These are phyloP conservation scores for Lactarius sp. DNA, from an alignment of 768 basidiomycete genomes.

Conservation along the genomic window DNA sequence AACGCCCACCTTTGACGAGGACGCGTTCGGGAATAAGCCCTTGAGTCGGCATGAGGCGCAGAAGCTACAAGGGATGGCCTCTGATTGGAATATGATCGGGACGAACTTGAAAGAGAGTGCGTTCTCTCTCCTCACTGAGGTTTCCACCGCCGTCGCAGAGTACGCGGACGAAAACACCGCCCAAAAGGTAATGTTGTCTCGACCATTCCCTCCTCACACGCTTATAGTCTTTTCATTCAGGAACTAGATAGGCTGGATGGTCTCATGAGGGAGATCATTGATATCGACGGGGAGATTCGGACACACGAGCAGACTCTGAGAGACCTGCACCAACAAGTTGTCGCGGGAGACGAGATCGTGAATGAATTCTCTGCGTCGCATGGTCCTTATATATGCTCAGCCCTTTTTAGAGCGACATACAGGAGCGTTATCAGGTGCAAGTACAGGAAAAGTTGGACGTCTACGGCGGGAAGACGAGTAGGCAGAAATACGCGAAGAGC, in stretches of 20 bases:
- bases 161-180: constrained; percentile 49
- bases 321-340: constrained; percentile 52
- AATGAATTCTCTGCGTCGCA: constrained; percentile 33
- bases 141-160: constrained; percentile 59
- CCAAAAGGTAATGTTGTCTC: constrained; percentile 41
- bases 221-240: constrained; percentile 33
- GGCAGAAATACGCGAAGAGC: constrained; percentile 73
- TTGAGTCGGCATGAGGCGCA: constrained; percentile 47
- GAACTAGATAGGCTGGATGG: constrained; percentile 54
- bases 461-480: constrained; percentile 57
- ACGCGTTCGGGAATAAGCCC: constrained; percentile 63
- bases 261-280: constrained; percentile 65
- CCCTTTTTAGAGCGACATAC: constrained; percentile 44
- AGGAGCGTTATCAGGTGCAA: constrained; percentile 47
- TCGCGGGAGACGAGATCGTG: constrained; percentile 48
- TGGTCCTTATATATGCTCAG: constrained; percentile 5
- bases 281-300: constrained; percentile 57
- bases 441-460: constrained; percentile 40
- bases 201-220: not conserved
- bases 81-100: constrained; percentile 59
- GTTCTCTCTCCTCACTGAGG: constrained; percentile 44
- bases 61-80: constrained; percentile 52
- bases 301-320: constrained; percentile 51
- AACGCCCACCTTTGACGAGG: constrained; percentile 45
- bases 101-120: constrained; percentile 42